Conservation (phyloP, 2,329 filamentous ascomycete species). For the Ambrosiella beaveri region DNA sequence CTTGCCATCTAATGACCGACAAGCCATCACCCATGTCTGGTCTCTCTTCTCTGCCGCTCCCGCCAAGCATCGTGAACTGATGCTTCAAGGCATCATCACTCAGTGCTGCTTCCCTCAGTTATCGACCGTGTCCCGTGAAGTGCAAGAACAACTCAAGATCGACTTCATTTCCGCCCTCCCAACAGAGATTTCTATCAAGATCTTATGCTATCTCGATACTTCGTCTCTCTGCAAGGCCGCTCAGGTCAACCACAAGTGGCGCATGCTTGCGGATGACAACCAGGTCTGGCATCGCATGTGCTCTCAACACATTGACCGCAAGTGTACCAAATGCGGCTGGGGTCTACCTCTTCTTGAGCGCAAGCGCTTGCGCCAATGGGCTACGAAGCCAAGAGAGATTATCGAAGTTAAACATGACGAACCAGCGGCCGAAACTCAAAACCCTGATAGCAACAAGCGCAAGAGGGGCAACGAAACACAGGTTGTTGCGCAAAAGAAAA, state of each 20-base stretch:
- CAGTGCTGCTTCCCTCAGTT: slow-evolving; percentile 97
- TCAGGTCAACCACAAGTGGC: slow-evolving; percentile 81
- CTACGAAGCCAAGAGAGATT: slow-evolving; percentile 29
- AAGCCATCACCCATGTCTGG: slow-evolving; percentile 95
- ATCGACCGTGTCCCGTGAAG: slow-evolving; percentile 76
- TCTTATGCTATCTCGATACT: slow-evolving; percentile 83
- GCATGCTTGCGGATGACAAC: slow-evolving; percentile 83
- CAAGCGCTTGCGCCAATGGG: slow-evolving; percentile 73
- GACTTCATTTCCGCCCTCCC: slow-evolving; percentile 86
- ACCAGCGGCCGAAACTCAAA: background rate
- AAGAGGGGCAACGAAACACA: slow-evolving; percentile 5
- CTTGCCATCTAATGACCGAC: slow-evolving; percentile 69
- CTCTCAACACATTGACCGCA: slow-evolving; percentile 85
- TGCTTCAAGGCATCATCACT: slow-evolving; percentile 88
- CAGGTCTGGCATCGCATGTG: slow-evolving; percentile 97
- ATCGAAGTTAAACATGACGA: slow-evolving; percentile 12
- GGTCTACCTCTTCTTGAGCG: slow-evolving; percentile 77
- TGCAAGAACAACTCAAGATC: slow-evolving; percentile 91
- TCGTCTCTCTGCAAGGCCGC: slow-evolving; percentile 89
- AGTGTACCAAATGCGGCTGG: slow-evolving; percentile 92
- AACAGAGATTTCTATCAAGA: slow-evolving; percentile 80
- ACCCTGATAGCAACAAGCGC: slow-evolving; percentile 4
- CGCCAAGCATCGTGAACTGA: slow-evolving; percentile 81
- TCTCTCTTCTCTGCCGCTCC: slow-evolving; percentile 92
- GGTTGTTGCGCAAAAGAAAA: slow-evolving; percentile 9